phyloP scores from a whole-genome alignment of 2,329 filamentous ascomycete species.

The Aspergillus novoparasiticus region DNA sequence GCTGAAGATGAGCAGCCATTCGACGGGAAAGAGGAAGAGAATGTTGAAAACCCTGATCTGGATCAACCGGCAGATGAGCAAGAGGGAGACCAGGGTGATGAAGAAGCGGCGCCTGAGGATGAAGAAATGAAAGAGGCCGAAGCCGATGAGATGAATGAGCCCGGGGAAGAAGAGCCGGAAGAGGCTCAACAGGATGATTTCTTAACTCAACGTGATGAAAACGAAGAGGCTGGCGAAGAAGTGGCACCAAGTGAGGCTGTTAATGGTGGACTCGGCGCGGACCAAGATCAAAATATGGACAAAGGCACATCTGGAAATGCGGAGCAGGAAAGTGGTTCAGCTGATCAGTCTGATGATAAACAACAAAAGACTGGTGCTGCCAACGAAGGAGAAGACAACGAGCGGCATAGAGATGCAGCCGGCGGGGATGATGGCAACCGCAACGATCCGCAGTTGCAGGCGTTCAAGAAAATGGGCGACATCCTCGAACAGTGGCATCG shows the following conservation, averaged over 20 bases:
- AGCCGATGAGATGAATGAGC: slow-evolving; percentile 49
- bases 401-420: slow-evolving; percentile 39
- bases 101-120: slow-evolving; percentile 46
- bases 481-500: slow-evolving; percentile 91
- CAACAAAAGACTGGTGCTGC: slow-evolving; percentile 48
- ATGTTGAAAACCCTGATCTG: slow-evolving; percentile 33
- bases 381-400: slow-evolving; percentile 44
- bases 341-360: slow-evolving; percentile 49
- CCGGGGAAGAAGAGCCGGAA: slow-evolving; percentile 47
- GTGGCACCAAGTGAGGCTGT: slow-evolving; percentile 48
- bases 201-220: slow-evolving; percentile 50
- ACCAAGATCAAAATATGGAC: slow-evolving; percentile 45
- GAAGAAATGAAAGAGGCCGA: slow-evolving; percentile 42
- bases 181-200: slow-evolving; percentile 55
- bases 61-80: slow-evolving; percentile 33
- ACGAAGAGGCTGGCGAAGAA: slow-evolving; percentile 58
- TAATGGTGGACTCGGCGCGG: slow-evolving; percentile 41
- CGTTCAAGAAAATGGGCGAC: slow-evolving; percentile 94
- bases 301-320: slow-evolving; percentile 51
- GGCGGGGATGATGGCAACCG: slow-evolving; percentile 38
- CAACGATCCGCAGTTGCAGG: slow-evolving; percentile 58
- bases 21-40: slow-evolving; percentile 33
- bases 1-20: slow-evolving; percentile 38
- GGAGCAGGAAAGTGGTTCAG: slow-evolving; percentile 46
- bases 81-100: slow-evolving; percentile 33